These are phyloP conservation scores for Dioscorea alata DNA, from an alignment of 106 monocot genomes.

Conservation along the genomic window DNA sequence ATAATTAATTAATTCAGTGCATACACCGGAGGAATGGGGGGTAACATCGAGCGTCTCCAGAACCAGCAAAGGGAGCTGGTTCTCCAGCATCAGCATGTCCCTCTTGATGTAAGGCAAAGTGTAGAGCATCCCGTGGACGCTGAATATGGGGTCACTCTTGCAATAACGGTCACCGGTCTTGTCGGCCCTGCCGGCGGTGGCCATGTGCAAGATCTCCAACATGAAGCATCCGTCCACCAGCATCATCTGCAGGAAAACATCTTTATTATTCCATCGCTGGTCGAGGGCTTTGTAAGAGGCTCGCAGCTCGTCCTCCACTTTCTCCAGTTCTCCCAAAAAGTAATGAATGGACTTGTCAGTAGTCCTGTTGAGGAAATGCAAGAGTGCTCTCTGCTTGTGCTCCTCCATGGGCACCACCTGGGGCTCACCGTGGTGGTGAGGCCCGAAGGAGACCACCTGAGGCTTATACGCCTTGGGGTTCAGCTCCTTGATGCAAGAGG, in stretches of 20 bases:
- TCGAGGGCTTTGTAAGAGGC: slow-evolving; percentile 15
- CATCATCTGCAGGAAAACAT: slow-evolving; percentile 41
- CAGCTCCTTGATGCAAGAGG: slow-evolving; percentile 15
- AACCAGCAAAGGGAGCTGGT: slow-evolving; percentile 74
- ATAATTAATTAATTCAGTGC: too few species aligned
- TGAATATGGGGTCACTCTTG: slow-evolving; percentile 77
- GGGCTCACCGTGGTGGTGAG: slow-evolving; percentile 17
- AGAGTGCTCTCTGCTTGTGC: slow-evolving; percentile 28
- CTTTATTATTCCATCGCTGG: not conserved
- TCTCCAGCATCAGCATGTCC: slow-evolving; percentile 94
- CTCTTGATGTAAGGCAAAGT: slow-evolving; percentile 59
- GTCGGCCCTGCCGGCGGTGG: not conserved
- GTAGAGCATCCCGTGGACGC: slow-evolving; percentile 69
- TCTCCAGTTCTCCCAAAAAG: slow-evolving; percentile 7
- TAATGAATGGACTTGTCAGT: slow-evolving; percentile 3
- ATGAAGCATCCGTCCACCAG: slow-evolving; percentile 61
- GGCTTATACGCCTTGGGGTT: slow-evolving; percentile 20
- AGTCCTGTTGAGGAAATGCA: slow-evolving; percentile 15
- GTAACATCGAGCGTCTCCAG: slow-evolving; percentile 49
- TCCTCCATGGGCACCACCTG: slow-evolving; percentile 19
- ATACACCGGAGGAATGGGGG: slow-evolving; percentile 16
- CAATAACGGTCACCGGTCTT: slow-evolving; percentile 34
- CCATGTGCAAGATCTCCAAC: slow-evolving; percentile 50
- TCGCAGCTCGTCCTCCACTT: slow-evolving; percentile 11
- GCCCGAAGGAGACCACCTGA: slow-evolving; percentile 26